Base-by-base conservation (phyloP, 331 rosid species). In the Spiraea crenata region DNA sequence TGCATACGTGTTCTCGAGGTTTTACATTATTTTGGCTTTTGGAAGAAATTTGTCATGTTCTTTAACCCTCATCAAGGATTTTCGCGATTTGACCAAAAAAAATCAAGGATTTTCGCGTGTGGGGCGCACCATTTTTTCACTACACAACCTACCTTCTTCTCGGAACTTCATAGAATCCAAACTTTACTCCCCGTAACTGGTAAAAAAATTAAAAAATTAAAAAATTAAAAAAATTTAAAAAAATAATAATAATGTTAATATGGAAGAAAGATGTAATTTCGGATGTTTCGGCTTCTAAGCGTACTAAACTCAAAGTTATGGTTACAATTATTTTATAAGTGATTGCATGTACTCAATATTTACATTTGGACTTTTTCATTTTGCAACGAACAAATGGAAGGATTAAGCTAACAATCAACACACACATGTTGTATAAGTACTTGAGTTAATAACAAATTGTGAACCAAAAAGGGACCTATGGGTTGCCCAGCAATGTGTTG, bases 1-100 rank as follows among this genome's bases (percentile, higher is more conserved):
- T 57, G 57, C 57, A 70, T 70, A 45, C 66, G 74, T 70, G 66
- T 62, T 5, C 3, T 44, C 3, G 31, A 16, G 74, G 40, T 34
- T 42, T 14, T 44, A 70, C 35, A 9, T 56, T 42, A 31, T 34
- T 20, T 4, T 56, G 58, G 35, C 72, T 50, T 50, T 15, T 5
- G 48, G 25, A 57, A 17, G n/a, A 57, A 45, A 63, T 70, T 16
- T 70, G 66, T 45, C 66, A 31, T 56, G 6, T 13, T 41, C 42
- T 9, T 13, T 31, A 34, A 55, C 7, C 16, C 44, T 45, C 20
- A 70, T 25, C 31, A 25, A 25, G 31, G 31, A 25, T 25, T 25
- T 25, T 25, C 74, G 42, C 35, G 66, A n/a, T n/a, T n/a, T n/a
- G n/a, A n/a, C n/a, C n/a, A n/a, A n/a, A n/a, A n/a, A n/a, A n/a